Percentiles rank a stretch among this genome's conserved stretches.
Evolutionary conservation across 116 monocot genomes (phyloP).

Genomic region (Iris pallida): DNA sequence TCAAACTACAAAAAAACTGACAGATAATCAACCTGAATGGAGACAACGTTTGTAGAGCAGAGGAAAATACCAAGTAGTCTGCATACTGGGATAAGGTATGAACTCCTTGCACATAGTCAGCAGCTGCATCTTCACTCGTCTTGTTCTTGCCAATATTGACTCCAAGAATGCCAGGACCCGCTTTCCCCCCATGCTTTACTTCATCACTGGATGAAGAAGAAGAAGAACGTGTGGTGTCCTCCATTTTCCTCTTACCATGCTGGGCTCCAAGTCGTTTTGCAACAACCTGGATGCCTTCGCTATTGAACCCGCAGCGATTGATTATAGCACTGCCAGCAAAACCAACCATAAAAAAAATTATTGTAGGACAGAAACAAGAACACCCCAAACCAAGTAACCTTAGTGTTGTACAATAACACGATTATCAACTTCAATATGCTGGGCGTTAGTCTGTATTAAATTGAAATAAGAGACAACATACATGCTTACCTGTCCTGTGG

Average conservation of each 20-base stretch:
- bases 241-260: conserved; percentile 94
- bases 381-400: neutral
- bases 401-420: neutral
- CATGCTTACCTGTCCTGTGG: conserved; percentile 57
- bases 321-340: conserved; percentile 67
- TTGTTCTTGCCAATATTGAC: conserved; percentile 95
- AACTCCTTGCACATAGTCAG: conserved; percentile 93
- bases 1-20: neutral
- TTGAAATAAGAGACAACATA: neutral
- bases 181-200: conserved; percentile 78
- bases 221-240: conserved; percentile 58
- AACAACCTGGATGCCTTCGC: conserved; percentile 87
- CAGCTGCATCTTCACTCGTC: conserved; percentile 78
- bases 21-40: neutral
- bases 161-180: conserved; percentile 90
- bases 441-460: neutral
- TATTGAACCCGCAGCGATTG: conserved; percentile 92
- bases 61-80: conserved; percentile 68
- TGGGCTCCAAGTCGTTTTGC: conserved; percentile 86
- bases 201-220: conserved; percentile 25
- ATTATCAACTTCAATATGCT: neutral
- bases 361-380: neutral
- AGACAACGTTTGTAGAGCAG: neutral
- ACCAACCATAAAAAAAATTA: neutral
- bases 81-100: conserved; percentile 97